phyloP scores from a whole-genome alignment of 805 yeast species.

The Yarrowia sp. region DNA sequence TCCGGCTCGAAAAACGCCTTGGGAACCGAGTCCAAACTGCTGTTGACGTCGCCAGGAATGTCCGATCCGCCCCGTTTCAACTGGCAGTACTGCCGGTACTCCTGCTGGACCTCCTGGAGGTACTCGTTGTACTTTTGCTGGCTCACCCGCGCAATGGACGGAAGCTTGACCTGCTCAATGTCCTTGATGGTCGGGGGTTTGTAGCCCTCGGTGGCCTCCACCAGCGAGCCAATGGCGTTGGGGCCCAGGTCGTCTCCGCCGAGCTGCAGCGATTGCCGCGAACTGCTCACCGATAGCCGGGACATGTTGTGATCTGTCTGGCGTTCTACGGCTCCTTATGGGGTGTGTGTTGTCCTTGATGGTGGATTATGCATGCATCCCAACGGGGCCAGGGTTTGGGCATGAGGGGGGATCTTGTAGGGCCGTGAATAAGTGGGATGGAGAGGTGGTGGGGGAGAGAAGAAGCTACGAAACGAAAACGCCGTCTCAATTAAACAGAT shows the following conservation, averaged over 20 bases:
- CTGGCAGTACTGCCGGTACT: constrained; percentile 30
- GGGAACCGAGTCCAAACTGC: constrained; percentile 58
- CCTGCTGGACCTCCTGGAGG: constrained; percentile 22
- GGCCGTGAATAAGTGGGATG: neutral
- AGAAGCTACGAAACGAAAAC: no score
- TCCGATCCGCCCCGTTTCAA: constrained; percentile 27
- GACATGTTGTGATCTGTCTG: constrained; percentile 26
- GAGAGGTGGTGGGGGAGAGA: no score
- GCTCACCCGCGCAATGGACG: constrained; percentile 30
- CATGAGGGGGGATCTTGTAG: neutral
- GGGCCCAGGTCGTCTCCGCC: constrained; percentile 34
- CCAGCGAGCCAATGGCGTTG: constrained; percentile 36
- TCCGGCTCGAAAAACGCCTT: constrained; percentile 67
- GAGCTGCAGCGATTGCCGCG: constrained; percentile 33
- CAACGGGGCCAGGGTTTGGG: constrained; percentile 26
- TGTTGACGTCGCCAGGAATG: constrained; percentile 11
- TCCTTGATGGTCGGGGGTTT: constrained; percentile 36
- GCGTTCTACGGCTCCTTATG: constrained; percentile 15
- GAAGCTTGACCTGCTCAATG: constrained; percentile 38
- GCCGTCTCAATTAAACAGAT: no score
- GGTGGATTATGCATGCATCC: constrained; percentile 32
- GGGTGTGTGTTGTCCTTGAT: constrained; percentile 25
- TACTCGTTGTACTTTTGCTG: constrained; percentile 33
- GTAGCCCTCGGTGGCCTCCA: constrained; percentile 33
- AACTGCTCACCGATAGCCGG: constrained; percentile 36